Conservation (phyloP, 345 rosid genomes). For the Eucalyptus guilfoylei region DNA sequence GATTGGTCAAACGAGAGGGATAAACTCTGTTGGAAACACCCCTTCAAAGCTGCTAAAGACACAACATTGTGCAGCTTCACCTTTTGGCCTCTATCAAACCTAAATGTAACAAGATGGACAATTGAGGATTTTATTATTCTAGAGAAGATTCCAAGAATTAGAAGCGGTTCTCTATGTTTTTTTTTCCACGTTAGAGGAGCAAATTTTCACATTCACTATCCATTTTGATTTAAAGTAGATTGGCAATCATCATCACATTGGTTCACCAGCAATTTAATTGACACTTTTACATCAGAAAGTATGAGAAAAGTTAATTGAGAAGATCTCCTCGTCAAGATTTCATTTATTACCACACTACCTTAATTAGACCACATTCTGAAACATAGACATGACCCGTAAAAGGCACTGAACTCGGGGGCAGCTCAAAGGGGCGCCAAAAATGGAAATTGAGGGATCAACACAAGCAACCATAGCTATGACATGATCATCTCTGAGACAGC, state of each 20-base stretch:
- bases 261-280: not conserved
- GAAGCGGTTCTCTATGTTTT: not conserved
- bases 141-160: not conserved
- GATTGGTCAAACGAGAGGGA: not conserved
- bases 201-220: not conserved
- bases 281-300: not conserved
- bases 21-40: not conserved
- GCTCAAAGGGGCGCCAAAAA: not conserved
- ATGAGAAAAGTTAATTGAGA: not conserved
- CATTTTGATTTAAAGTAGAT: not conserved
- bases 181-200: not conserved
- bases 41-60: not conserved
- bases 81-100: not conserved
- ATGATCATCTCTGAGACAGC: not conserved
- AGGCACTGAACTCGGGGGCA: not conserved
- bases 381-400: not conserved
- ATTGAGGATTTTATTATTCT: not conserved
- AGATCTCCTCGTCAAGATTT: not conserved
- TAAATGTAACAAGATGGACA: not conserved
- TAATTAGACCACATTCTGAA: not conserved
- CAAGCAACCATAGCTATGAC: not conserved
- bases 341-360: not conserved
- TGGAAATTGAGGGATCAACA: not conserved
- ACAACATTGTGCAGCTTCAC: not conserved
- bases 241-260: not conserved